These are phyloP conservation scores for Quercus agrifolia DNA, from an alignment of 306 rosid genomes.

Conservation along the genomic window DNA sequence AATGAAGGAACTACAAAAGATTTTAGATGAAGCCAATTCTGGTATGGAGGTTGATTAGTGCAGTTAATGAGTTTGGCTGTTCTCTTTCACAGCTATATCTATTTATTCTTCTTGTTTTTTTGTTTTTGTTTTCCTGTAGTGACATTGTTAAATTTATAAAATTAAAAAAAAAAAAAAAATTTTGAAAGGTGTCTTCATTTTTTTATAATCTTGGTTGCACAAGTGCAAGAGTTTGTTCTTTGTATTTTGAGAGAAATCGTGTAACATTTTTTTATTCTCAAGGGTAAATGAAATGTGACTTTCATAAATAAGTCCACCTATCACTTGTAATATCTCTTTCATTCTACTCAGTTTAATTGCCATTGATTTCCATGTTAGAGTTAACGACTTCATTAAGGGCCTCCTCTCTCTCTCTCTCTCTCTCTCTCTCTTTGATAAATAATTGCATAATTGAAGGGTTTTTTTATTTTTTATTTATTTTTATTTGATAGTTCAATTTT, in stretches of 20 bases:
- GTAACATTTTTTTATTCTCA: background rate
- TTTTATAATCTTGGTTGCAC: background rate
- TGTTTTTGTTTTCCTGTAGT: background rate
- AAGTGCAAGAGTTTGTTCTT: background rate
- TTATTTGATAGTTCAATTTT: background rate
- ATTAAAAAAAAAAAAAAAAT: background rate
- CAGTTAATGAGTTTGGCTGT: background rate
- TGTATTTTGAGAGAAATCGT: background rate
- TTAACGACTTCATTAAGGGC: background rate
- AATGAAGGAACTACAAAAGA: conserved; percentile 57
- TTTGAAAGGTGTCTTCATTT: background rate
- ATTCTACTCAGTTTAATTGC: background rate
- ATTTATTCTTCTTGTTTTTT: background rate
- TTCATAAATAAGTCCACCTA: background rate
- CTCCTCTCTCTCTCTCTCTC: too few relatives aligned
- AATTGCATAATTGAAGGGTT: too few relatives aligned
- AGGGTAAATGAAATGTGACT: background rate
- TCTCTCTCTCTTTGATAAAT: too few relatives aligned
- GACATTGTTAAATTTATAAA: background rate
- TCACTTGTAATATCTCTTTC: background rate
- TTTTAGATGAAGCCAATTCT: conserved; percentile 61
- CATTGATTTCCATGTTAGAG: background rate
- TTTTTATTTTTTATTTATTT: too few relatives aligned
- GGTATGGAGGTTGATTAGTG: conserved; percentile 46
- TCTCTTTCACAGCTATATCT: conserved; percentile 1